Evolutionary conservation across 179 eudicot species (phyloP).

Genomic region (Beta macrorhiza): DNA sequence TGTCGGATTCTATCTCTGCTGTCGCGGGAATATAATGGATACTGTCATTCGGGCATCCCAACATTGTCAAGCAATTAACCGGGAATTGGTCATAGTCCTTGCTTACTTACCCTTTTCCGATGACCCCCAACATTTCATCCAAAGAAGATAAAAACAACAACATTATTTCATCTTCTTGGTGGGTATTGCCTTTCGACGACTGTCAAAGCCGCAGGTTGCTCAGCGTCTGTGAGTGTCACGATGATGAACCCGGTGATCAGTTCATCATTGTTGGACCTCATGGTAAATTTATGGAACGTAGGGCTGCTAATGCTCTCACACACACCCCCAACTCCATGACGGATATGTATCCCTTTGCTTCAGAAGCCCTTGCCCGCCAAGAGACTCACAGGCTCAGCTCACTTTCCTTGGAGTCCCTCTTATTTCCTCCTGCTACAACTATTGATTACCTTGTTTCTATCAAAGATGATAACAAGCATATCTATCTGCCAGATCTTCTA

Average conservation of each 20-base stretch:
- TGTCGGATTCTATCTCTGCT: neutral
- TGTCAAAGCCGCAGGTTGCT: neutral
- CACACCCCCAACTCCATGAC: too few species aligned
- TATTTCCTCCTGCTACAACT: too few species aligned
- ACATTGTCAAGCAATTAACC: neutral
- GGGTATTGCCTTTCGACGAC: neutral
- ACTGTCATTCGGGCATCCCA: neutral
- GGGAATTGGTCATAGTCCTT: neutral
- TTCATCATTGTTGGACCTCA: neutral
- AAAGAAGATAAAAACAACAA: too few species aligned
- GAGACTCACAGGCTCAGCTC: too few species aligned
- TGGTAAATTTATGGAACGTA: neutral
- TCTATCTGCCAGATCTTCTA: too few species aligned
- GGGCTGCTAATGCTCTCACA: neutral
- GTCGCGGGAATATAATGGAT: neutral
- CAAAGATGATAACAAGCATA: too few species aligned
- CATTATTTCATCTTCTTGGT: neutral
- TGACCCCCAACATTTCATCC: neutral
- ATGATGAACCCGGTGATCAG: neutral
- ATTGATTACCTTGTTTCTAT: too few species aligned
- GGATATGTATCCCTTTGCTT: too few species aligned
- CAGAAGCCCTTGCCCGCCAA: too few species aligned
- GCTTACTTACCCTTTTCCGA: neutral
- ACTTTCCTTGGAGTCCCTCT: too few species aligned
- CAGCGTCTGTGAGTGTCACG: neutral